Percentiles rank a stretch among this genome's conserved stretches.
Evolutionary conservation across 2,329 filamentous ascomycete species (phyloP).

Genomic region (Cladosporium sp.): DNA sequence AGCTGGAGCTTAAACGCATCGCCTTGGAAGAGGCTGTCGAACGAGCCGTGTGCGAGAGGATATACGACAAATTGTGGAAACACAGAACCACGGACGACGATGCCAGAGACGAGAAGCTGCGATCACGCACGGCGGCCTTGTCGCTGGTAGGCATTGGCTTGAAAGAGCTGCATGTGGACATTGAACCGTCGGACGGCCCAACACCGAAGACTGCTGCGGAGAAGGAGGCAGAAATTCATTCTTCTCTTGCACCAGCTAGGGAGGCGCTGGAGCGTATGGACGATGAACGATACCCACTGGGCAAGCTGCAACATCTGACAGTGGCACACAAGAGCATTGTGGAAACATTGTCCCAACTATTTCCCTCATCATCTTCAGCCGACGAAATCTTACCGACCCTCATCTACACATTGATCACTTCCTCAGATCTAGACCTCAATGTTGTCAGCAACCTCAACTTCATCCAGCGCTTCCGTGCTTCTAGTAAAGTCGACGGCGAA

Average conservation of each 20-base stretch:
- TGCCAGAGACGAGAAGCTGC: constrained; percentile 85
- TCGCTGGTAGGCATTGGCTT: constrained; percentile 86
- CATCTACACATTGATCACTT: constrained; percentile 91
- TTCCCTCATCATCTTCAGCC: constrained; percentile 74
- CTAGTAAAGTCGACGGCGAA: constrained; percentile 83
- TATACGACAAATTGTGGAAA: constrained; percentile 80
- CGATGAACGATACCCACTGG: constrained; percentile 77
- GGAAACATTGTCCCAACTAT: constrained; percentile 64
- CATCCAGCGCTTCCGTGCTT: constrained; percentile 83
- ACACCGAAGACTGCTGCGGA: constrained; percentile 50
- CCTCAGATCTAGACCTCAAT: constrained; percentile 76
- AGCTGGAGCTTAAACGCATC: constrained; percentile 69
- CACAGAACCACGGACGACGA: constrained; percentile 90
- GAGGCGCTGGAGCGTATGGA: constrained; percentile 73
- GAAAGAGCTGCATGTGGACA: constrained; percentile 73
- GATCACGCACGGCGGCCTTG: constrained; percentile 87
- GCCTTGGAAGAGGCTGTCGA: constrained; percentile 89
- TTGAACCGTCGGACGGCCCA: constrained; percentile 52
- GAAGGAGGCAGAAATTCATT: constrained; percentile 59
- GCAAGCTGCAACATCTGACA: constrained; percentile 84
- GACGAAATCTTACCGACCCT: constrained; percentile 96
- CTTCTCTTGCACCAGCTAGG: constrained; percentile 63
- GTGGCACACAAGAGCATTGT: constrained; percentile 90
- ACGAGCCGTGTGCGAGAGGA: constrained; percentile 48
- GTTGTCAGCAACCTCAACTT: constrained; percentile 94